phyloP scores from a whole-genome alignment of 1,284 basidiomycete genomes.

The Cutaneotrichosporon spelunceum region DNA sequence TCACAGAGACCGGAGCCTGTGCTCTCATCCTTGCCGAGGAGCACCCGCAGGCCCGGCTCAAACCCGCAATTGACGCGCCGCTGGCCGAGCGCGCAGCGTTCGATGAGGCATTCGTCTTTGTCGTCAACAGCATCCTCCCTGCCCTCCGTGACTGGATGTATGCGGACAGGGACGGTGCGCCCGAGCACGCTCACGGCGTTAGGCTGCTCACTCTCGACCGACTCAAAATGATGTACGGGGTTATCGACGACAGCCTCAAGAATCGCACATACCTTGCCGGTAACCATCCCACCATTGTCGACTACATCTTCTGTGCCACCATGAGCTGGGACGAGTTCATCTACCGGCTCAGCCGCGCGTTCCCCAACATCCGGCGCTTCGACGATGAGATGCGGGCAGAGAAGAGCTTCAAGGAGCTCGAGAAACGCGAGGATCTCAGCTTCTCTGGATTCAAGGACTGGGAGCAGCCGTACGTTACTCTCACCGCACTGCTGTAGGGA shows the following conservation, averaged over 20 bases:
- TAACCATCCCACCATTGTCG: constrained; percentile 10
- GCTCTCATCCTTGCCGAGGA: constrained; percentile 24
- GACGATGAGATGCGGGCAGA: constrained; percentile 10
- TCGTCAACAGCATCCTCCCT: constrained; percentile 28
- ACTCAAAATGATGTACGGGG: constrained; percentile 7
- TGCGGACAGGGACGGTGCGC: constrained; percentile 21
- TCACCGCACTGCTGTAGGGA: constrained; percentile 5
- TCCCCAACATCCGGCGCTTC: constrained; percentile 11
- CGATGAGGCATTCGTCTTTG: constrained; percentile 25
- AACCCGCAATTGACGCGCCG: constrained; percentile 9
- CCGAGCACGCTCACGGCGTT: constrained; percentile 11
- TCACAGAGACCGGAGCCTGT: constrained; percentile 29
- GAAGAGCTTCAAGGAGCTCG: constrained; percentile 12
- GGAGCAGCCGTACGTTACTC: constrained; percentile 15
- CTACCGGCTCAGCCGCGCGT: constrained; percentile 1
- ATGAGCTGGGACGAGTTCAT: constrained; percentile 18
- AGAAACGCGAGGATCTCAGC: not conserved
- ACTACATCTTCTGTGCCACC: constrained; percentile 18
- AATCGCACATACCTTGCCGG: constrained; percentile 7
- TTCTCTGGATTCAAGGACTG: constrained; percentile 13
- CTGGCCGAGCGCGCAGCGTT: constrained; percentile 14
- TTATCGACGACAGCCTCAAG: constrained; percentile 8
- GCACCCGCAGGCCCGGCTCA: constrained; percentile 18
- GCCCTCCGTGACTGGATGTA: constrained; percentile 34
- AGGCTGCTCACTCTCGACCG: constrained; percentile 18